phyloP scores from a whole-genome alignment of 2,329 filamentous ascomycete species.

The Claviceps fusiformis region DNA sequence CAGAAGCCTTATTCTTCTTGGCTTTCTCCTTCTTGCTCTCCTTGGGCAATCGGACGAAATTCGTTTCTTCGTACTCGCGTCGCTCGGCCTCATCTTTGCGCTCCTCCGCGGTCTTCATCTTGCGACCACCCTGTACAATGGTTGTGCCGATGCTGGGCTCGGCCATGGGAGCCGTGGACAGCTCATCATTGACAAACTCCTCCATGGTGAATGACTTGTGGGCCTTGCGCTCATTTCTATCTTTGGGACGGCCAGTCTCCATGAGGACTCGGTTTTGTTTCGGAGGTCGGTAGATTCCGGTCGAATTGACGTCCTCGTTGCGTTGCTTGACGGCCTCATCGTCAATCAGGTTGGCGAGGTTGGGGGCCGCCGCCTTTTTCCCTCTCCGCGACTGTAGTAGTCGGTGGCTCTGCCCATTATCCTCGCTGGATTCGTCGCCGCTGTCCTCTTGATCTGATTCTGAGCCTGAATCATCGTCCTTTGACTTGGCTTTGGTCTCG shows the following conservation, averaged over 20 bases:
- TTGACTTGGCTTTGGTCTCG: conserved; percentile 13
- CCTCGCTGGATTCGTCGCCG: conserved; percentile 15
- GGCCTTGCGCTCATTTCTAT: conserved; percentile 46
- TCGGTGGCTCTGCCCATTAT: not conserved
- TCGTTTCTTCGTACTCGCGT: conserved; percentile 77
- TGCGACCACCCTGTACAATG: conserved; percentile 65
- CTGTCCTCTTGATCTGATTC: conserved; percentile 21
- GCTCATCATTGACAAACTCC: conserved; percentile 77
- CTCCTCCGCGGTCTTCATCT: conserved; percentile 64
- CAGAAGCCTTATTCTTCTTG: conserved; percentile 44
- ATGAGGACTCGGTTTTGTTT: conserved; percentile 78
- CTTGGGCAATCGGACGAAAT: conserved; percentile 77
- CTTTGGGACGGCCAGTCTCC: conserved; percentile 50
- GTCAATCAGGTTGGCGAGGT: conserved; percentile 19
- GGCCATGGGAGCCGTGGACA: conserved; percentile 67
- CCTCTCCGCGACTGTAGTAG: conserved; percentile 7
- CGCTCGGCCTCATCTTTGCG: conserved; percentile 66
- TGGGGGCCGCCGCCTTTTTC: conserved; percentile 18
- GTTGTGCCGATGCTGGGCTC: conserved; percentile 88
- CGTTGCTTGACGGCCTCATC: conserved; percentile 17
- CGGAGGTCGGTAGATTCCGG: conserved; percentile 78
- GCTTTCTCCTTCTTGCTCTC: conserved; percentile 76
- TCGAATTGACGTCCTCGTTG: conserved; percentile 23
- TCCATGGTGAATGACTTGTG: conserved; percentile 76
- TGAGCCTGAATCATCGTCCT: conserved; percentile 8